Base-by-base conservation (phyloP, 2,329 filamentous ascomycete genomes). In the Emmonsiellopsis sp. region DNA sequence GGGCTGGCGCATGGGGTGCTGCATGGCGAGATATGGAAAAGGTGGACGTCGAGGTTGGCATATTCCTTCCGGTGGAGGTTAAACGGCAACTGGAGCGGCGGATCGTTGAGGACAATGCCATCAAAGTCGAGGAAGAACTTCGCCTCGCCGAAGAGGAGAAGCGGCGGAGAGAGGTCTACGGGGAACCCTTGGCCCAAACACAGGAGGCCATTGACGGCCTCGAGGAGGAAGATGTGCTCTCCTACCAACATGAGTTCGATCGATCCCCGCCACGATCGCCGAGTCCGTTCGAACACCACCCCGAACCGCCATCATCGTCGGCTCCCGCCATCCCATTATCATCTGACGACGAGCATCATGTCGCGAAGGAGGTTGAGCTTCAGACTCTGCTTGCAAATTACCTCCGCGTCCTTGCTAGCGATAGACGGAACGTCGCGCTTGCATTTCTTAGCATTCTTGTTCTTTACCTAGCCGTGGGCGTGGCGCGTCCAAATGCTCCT, bases 11-110 rank as follows among this genome's bases (percentile, higher is more conserved):
- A 0, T 98, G 93, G 93, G 82, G 82, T 4, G 91, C 91, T 2
- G 92, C 89, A 55, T 98, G 92, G 92, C 87, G 83, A 61, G 92
- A 97, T 70, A 98, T 98, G 93, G 93, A 98, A 72, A 82, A 92
- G n/a, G 89, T 97, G 0, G 93, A 98, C 65, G 88, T 95, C 1
- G 92, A 97, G 69, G 82, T 98, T 51, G 82, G 87, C 62, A 87
- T 93, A 2, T 81, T 78, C 76, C 72, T 84, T 30, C 75, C 76
- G 2, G 75, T 79, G 2, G 74, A 78, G 8, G 60, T 80, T 8
- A 71, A 76, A 40, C 73, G 74, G 46, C 71, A 72, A 16, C 58
- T 84, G 26, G 79, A 82, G 55, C 64, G 63, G 40, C 62, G 65
- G 55, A 63, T 72, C 32, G 56, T 68, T 8, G 69, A 76, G 35